Evolutionary conservation across 2,329 filamentous ascomycete genomes (phyloP), one percentile per base, ranked within the genome.

Genomic region (Verticillium albo-atrum): DNA sequence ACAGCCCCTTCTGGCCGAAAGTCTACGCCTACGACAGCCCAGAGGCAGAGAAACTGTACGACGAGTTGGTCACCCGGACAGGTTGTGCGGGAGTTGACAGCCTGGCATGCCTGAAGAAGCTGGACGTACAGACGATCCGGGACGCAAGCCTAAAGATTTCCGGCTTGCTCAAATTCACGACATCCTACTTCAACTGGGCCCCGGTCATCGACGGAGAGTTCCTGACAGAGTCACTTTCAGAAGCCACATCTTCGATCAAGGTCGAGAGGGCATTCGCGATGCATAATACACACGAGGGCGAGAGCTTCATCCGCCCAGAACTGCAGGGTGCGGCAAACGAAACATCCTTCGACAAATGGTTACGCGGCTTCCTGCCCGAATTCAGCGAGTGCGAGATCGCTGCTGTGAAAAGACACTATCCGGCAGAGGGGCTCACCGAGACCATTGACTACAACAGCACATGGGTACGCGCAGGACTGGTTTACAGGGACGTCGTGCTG

Each of bases 251-350:
- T 0, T 68, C 66, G 4, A 68, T 84, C 10, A 79, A 82, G 55
- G 75, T 77, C 2, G 74, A 80, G 2, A 68, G 71, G 7, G 76
- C 79, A 0, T 82, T 81, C 62, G 76, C 77, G 17, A 82, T 81
- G 75, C 87, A 87, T 68, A 88, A 88, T 66, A 77, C 80, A 1
- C 81, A 86, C 66, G 85, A 88, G 69, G 85, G 86, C 25, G 80
- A 87, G 67, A 85, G 83, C 62, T 88, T 89, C 65, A 73, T 86
- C 25, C 83, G 83, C 0, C 67, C 78, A 0, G 80, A 79, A 0
- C 72, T 87, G 1, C 66, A 72, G n/a, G 73, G 70, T 55, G 61
- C 63, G 0, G 63, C 66, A 0, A 68, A 71, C 6, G 56, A 59
- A 1, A 72, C 76, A 1, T 79, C 77, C 2, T 86, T 87, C 64